Base-by-base conservation (phyloP, 2,329 filamentous ascomycete genomes). In the Claviceps paspali region DNA sequence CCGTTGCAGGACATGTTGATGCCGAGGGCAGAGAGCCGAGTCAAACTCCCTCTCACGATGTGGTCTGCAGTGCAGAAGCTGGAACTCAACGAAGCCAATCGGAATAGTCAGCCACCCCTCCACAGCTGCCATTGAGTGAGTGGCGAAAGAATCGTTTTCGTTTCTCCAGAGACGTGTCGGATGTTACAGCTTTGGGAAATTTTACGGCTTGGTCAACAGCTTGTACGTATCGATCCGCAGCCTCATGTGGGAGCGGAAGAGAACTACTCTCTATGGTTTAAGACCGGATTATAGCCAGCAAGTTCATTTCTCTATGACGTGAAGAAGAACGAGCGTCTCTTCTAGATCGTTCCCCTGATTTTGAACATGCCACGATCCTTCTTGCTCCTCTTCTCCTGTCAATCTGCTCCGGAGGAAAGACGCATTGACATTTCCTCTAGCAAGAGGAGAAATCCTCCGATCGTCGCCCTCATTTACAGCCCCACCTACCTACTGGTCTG, bases 1-100 rank as follows among this genome's bases (percentile, higher is more conserved):
- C 73, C 0, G 79, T 84, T 83, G 53, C 81, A 87, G 8, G 82
- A 82, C 78, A 84, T 83, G 47, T 84, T 88, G 60, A 88, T 80
- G 61, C 82, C 82, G 5, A 87, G 61, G 2, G 79, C 78, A 17
- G 0, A 73, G 68, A 10, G 62, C 62, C 0, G 80, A 76, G 47
- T 82, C 77, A 48, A 85, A 79, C 45, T 68, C 76, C n/a, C 81
- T 66, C 47, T 86, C 80, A 54, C 87, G 68, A 48, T 81, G 85
- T 0, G 81, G 80, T 0, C 80, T 81, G 27, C 41, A 43, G 14
- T 43, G 18, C 11, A 21, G 24, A 10, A 43, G 19, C 33, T 41
- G 38, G 19, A 43, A 43, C 15, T 78, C 66, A 2, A 49, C 19
- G 6, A 42, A 35, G 23, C 27, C 29, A 11, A 35, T n/a, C 7